Base-by-base conservation (phyloP, 352 stramenopile species). In the Phytophthora sojae region DNA sequence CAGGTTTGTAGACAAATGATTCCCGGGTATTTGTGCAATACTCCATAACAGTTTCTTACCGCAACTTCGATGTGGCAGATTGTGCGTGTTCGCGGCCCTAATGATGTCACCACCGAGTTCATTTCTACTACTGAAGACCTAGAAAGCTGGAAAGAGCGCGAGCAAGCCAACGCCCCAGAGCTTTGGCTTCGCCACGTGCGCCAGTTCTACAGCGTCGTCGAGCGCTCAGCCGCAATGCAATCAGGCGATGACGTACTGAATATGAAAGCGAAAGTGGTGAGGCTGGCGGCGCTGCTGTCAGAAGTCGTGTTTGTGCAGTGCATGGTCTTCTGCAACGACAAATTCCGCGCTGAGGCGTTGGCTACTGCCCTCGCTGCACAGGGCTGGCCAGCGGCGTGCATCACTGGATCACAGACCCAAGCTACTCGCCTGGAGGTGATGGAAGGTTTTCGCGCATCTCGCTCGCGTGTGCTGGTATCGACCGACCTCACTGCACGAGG, bases 251-350 rank as follows among this genome's bases (percentile, higher is more conserved):
- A 70, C 45, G 19, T 59, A 23, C 61, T 90, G 26, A 69, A 80
- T 45, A 82, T 93, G 62, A 83, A 79, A 35, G 44, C 73, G 3
- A 95, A 94, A 51, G 71, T 94, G 56, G 71, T 85, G 26, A 75
- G 73, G 56, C 71, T 95, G 19, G 79, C 74, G 30, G 45, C 60
- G 23, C 67, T 95, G 30, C 82, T 95, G 6, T 82, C 88, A 4
- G 81, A 91, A 57, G 77, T 94, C 47, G 64, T 80, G 39, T 95
- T 95, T 63, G 79, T 82, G 39, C 85, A 95, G 66, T 93, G 88
- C 64, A 93, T 95, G 59, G 86, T 93, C 35, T 95, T 95, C 61
- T 94, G 84, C 74, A 95, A 95, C 73, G 88, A 93, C 74, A 95
- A 93, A 73, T 85, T 91, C 57, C 79, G 85, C 7, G 84, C 88